These are phyloP conservation scores for Penicillium macrosclerotiorum DNA, from an alignment of 495 filamentous ascomycete genomes.

Conservation along the genomic window DNA sequence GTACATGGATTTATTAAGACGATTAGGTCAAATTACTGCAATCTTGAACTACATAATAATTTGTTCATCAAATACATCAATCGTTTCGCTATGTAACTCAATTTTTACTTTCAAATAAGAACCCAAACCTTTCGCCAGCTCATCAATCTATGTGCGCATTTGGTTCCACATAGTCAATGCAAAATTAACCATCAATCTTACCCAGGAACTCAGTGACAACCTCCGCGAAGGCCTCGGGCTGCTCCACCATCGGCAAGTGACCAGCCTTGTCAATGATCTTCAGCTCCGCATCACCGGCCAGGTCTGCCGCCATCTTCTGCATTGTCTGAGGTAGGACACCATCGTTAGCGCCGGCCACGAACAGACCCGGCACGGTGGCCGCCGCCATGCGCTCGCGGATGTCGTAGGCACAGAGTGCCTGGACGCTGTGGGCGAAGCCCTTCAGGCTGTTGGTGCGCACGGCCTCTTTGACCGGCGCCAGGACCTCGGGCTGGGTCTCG, in stretches of 20 bases:
- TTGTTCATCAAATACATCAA: too few relatives aligned
- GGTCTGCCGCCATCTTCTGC: slow-evolving; percentile 61
- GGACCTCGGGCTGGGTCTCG: slow-evolving; percentile 49
- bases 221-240: slow-evolving; percentile 61
- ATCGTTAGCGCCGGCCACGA: slow-evolving; percentile 70
- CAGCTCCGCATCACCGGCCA: slow-evolving; percentile 55
- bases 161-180: background rate
- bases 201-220: slow-evolving; percentile 55
- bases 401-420: slow-evolving; percentile 76
- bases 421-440: slow-evolving; percentile 66
- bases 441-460: slow-evolving; percentile 62
- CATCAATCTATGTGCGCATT: background rate
- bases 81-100: background rate
- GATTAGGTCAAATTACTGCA: too few relatives aligned
- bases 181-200: slow-evolving; percentile 25
- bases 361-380: slow-evolving; percentile 57
- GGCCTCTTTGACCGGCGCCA: slow-evolving; percentile 54
- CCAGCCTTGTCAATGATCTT: slow-evolving; percentile 64
- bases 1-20: too few relatives aligned
- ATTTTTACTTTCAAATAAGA: too few relatives aligned
- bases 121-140: too few relatives aligned
- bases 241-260: slow-evolving; percentile 82
- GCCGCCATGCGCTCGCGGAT: slow-evolving; percentile 60
- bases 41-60: too few relatives aligned
- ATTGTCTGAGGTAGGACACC: slow-evolving; percentile 74